Evolutionary conservation across 73 alveolate genomes (phyloP).

Genomic region (Symbiodinium natans): DNA sequence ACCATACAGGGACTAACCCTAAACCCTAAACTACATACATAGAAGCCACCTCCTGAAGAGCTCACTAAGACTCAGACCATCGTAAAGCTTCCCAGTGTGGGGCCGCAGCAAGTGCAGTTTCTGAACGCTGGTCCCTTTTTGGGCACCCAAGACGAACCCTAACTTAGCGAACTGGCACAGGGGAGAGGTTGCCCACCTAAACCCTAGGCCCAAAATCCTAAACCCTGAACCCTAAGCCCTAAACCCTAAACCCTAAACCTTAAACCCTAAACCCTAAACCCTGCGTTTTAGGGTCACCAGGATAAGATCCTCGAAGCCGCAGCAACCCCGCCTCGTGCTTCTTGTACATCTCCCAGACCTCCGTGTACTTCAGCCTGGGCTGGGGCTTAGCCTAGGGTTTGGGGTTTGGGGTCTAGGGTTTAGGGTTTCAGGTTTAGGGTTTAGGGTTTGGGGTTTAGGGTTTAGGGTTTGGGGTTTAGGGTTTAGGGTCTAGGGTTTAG

Average conservation of each 20-base stretch:
- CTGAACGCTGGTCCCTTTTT: too few relatives aligned
- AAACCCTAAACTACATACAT: too few relatives aligned
- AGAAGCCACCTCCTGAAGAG: too few relatives aligned
- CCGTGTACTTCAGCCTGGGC: conserved; percentile 97
- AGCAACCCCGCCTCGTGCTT: conserved; percentile 95
- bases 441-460: neutral
- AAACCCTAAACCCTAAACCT: neutral
- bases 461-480: neutral
- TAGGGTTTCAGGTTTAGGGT: neutral
- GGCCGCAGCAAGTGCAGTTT: too few relatives aligned
- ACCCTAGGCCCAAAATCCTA: neutral
- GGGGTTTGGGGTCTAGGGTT: neutral
- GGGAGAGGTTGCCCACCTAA: neutral
- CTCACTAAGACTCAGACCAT: too few relatives aligned
- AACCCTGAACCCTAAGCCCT: neutral
- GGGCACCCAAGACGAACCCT: too few relatives aligned
- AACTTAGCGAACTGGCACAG: neutral
- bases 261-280: too few relatives aligned
- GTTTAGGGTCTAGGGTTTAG: neutral
- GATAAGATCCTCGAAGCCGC: neutral
- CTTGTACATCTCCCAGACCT: conserved; percentile 99
- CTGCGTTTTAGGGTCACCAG: neutral
- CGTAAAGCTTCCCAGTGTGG: too few relatives aligned
- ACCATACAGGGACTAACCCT: too few relatives aligned
- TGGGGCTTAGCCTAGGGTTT: neutral